Evolutionary conservation across 768 basidiomycete genomes (phyloP), one percentile per base, ranked within the genome.

Genomic region (Candolleomyces eurysporus): DNA sequence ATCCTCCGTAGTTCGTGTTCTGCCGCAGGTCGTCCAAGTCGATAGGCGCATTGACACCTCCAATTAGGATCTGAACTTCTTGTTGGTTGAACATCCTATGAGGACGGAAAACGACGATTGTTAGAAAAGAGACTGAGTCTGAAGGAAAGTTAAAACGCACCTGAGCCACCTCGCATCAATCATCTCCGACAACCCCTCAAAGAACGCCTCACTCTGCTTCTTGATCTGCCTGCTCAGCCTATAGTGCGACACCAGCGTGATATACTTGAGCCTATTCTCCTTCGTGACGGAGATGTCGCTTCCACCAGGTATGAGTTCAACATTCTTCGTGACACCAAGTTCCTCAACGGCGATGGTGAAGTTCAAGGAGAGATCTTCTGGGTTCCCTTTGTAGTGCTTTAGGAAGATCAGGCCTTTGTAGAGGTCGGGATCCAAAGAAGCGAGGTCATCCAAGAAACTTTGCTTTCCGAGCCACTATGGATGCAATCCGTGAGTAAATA

Each of bases 61-160:
- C 96, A 6, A 99, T 80, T 1, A 98, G 78, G 52, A 96, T 89
- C 70, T 95, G 94, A 4, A 98, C 79, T 73, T 98, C 97, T 70
- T 93, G 91, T 65, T 96, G 96, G 72, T 98, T 96, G 76, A 98
- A 99, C 92, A 98, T 96, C 49, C 94, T 92, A 63, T 9, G 61
- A 53, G 11, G 31, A 13, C 39, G 31, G 48, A 21, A 17, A 46
- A 17, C 45, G n/a, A 43, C 13, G 5, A n/a, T 43, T 5, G 42
- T 11, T 43, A 43, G n/a, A 43, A 11, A n/a, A 2, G 42, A 26
- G 26, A 26, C 26, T 26, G 2, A 4, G 26, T 26, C 26, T 26
- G 26, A 60, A 48, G 10, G 26, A 55, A 45, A 36, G 26, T 4
- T 26, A 45, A 57, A 36, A 68, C 77, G 30, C 32, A 89, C 85